Conservation (phyloP, 139 green algal species). For the Astrephomene gubernaculifera region DNA sequence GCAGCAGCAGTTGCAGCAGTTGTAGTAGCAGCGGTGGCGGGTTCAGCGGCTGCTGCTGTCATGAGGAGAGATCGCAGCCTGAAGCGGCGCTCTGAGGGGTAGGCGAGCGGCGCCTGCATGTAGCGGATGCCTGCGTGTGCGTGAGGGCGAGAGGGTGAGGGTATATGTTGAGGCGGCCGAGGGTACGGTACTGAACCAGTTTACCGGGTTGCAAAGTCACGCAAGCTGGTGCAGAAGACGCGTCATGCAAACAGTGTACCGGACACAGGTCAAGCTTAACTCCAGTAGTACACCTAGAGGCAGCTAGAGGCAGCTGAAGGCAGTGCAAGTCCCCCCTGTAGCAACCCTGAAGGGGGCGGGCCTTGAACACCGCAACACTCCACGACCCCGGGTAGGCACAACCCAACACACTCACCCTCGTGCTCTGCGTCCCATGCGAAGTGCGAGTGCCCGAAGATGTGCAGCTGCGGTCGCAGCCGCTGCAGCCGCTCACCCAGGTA, state of each 20-base stretch:
- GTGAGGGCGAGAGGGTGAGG: neutral
- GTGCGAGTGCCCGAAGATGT: conserved; percentile 89
- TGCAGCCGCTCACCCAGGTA: conserved; percentile 66
- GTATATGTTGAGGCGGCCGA: neutral
- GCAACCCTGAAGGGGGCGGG: no score
- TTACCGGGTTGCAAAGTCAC: no score
- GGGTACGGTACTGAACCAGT: neutral
- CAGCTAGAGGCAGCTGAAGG: no score
- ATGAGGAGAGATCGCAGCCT: conserved; percentile 57
- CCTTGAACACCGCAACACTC: no score
- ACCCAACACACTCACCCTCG: conserved; percentile 56
- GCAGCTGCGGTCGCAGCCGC: conserved; percentile 69
- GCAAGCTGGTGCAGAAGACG: no score
- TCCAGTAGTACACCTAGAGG: no score
- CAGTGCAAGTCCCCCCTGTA: no score
- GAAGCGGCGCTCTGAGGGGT: conserved; percentile 72
- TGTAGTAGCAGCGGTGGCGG: no score
- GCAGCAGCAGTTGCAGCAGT: no score
- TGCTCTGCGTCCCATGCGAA: conserved; percentile 81
- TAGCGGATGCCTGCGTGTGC: conserved; percentile 73
- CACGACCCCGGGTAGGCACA: no score
- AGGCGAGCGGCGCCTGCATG: conserved; percentile 81
- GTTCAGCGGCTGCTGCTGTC: neutral
- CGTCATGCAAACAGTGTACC: no score
- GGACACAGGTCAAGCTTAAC: no score